Evolutionary conservation across 129 eudicot species (phyloP), one percentile per base, ranked within the genome.

Genomic region (Saposhnikovia divaricata): DNA sequence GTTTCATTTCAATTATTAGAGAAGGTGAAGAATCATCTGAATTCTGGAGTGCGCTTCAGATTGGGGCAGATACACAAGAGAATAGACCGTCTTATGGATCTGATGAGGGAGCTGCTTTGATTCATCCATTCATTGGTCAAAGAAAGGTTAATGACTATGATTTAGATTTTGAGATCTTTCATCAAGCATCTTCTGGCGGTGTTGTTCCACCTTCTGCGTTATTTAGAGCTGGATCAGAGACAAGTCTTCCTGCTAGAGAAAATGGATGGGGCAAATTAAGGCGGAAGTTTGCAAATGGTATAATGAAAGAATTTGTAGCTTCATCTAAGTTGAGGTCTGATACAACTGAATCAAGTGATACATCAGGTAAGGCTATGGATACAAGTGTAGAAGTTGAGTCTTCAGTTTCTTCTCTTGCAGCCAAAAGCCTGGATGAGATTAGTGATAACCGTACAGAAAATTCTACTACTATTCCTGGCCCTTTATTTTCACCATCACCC

Each of bases 11-110:
- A 84, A 84, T 84, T 39, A 45, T 92, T 23, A 84, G 79, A 38
- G 99, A 96, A 89, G 99, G 93, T 46, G 87, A 92, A 82, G 99
- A 96, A 84, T 84, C 96, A 11, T 27, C 82, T 77, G 96, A 85
- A 39, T 96, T 96, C 55, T 92, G 95, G 99, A 85, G 78, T 83
- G 91, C 91, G 39, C 83, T 96, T 31, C 80, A 88, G 76, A 74
- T 68, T 34, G 84, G 72, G 53, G 57, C 37, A 16, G 76, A 82
- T 75, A 34, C 79, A 8, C 25, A 53, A 44, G 83, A 78, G 75
- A 77, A 15, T 10, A 21, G 51, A 34, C 1, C 44, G 1, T 48
- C 76, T 44, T 48, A 47, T 44, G 78, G 42, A 69, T 70, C 18
- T 69, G 71, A 44, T 50, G 45, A n/a, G 73, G 45, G 6, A 45